These are phyloP conservation scores for Dendryphion nanum DNA, from an alignment of 2,329 filamentous ascomycete genomes.

Conservation along the genomic window DNA sequence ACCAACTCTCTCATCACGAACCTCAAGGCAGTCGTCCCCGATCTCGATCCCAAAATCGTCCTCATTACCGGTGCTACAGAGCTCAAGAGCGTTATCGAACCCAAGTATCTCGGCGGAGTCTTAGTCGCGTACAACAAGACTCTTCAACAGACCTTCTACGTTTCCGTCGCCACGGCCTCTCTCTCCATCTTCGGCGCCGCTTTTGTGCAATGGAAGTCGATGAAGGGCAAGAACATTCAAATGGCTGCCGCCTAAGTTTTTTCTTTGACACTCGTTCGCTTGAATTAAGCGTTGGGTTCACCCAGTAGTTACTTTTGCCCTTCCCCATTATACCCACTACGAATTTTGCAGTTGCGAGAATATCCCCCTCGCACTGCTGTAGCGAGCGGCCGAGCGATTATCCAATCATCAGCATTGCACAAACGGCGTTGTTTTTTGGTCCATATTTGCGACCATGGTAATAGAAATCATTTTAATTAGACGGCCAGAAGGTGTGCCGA, in stretches of 20 bases:
- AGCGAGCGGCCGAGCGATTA: too few relatives aligned
- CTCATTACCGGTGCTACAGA: conserved; percentile 56
- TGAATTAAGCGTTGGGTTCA: too few relatives aligned
- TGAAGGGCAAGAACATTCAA: conserved; percentile 58
- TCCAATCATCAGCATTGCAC: too few relatives aligned
- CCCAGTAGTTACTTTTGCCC: too few relatives aligned
- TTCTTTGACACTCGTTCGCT: too few relatives aligned
- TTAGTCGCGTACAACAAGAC: conserved; percentile 63
- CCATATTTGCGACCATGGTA: too few relatives aligned
- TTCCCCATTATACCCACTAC: too few relatives aligned
- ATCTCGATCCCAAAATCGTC: conserved; percentile 44
- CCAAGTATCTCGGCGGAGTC: conserved; percentile 53
- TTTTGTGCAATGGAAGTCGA: conserved; percentile 63
- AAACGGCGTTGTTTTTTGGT: too few relatives aligned
- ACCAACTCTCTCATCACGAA: conserved; percentile 49
- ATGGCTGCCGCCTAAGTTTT: conserved; percentile 30
- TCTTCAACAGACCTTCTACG: conserved; percentile 59
- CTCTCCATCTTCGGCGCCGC: conserved; percentile 56
- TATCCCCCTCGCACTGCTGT: too few relatives aligned
- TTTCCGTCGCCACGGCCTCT: conserved; percentile 55
- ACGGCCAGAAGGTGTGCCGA: too few relatives aligned
- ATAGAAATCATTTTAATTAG: too few relatives aligned
- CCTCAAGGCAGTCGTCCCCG: conserved; percentile 36
- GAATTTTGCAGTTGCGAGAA: too few relatives aligned
- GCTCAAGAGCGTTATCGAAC: conserved; percentile 54